Evolutionary conservation across 805 yeast species (phyloP).

Genomic region (Suhomyces prunicola): DNA sequence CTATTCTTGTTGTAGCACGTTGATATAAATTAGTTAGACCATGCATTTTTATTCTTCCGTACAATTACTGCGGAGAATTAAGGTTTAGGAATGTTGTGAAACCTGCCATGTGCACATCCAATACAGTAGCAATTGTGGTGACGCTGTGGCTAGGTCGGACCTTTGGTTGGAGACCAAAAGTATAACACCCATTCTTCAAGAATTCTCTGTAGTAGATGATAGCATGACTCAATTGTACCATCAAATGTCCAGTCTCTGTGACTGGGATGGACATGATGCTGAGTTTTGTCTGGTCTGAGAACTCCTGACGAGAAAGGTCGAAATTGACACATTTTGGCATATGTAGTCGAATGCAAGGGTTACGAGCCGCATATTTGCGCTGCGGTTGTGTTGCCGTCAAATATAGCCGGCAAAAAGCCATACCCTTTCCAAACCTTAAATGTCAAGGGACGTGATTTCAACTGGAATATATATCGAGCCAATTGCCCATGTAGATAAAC

Average conservation of each 20-base stretch:
- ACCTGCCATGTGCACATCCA: background rate
- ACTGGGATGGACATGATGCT: too few relatives aligned
- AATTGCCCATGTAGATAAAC: background rate
- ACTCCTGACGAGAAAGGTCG: background rate
- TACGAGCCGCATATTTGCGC: background rate
- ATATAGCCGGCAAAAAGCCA: background rate
- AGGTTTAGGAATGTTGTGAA: background rate
- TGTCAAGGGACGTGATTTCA: background rate
- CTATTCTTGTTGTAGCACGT: background rate
- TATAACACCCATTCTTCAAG: background rate
- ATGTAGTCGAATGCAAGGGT: background rate
- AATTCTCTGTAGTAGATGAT: too few relatives aligned
- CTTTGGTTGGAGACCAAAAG: background rate
- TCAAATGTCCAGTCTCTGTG: too few relatives aligned
- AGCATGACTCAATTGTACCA: too few relatives aligned
- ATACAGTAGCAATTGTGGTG: background rate
- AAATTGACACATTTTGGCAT: background rate
- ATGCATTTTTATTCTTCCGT: too few relatives aligned
- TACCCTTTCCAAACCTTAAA: background rate
- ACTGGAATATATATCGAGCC: background rate
- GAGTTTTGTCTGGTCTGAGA: too few relatives aligned
- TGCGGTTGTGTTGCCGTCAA: background rate
- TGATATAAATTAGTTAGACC: background rate
- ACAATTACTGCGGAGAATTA: background rate
- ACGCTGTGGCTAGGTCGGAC: background rate